These are phyloP conservation scores for Penicillium hesseltinei DNA, from an alignment of 2,329 filamentous ascomycete species.

Conservation along the genomic window DNA sequence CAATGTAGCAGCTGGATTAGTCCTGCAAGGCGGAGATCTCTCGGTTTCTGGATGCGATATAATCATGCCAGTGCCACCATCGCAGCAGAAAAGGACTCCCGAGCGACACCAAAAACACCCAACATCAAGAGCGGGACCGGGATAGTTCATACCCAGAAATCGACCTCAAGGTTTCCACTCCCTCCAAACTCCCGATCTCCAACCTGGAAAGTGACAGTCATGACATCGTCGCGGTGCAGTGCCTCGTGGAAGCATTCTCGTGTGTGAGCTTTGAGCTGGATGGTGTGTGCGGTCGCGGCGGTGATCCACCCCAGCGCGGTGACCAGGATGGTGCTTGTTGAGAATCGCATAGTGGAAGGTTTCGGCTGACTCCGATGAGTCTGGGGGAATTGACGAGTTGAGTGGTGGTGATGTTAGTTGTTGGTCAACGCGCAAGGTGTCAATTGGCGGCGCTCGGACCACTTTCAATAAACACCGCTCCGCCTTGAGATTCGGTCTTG, in stretches of 20 bases:
- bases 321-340: constrained; percentile 42
- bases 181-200: constrained; percentile 94
- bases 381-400: constrained; percentile 5
- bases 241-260: constrained; percentile 97
- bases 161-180: constrained; percentile 90
- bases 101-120: neutral
- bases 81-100: neutral
- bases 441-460: constrained; percentile 39
- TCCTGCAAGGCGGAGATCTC: no score
- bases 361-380: neutral
- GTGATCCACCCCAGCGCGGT: constrained; percentile 58
- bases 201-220: constrained; percentile 98
- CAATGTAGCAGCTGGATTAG: neutral
- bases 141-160: constrained; percentile 79
- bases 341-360: constrained; percentile 42
- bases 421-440: constrained; percentile 36
- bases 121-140: constrained; percentile 2
- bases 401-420: constrained; percentile 8
- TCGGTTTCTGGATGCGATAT: neutral
- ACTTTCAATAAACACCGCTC: constrained; percentile 22
- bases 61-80: neutral
- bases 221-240: constrained; percentile 90
- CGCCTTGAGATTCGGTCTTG: constrained; percentile 1
- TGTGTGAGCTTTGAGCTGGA: constrained; percentile 87
- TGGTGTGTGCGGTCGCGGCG: constrained; percentile 80